Evolutionary conservation across 2,329 filamentous ascomycete genomes (phyloP).

Genomic region (Venturia effusa): DNA sequence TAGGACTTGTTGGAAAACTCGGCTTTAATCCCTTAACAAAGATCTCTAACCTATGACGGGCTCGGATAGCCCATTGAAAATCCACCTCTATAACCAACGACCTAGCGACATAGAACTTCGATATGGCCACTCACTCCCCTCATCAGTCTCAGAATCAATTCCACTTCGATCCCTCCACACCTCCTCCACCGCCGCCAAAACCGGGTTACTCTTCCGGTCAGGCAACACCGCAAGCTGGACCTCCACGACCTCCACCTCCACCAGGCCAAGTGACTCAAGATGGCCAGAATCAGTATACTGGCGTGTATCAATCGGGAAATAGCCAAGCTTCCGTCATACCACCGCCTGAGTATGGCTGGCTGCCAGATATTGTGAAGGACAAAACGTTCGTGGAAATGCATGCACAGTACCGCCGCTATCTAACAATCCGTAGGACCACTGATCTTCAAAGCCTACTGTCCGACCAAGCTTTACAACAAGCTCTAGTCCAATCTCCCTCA

Average conservation of each 20-base stretch:
- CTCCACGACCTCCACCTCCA: slow-evolving; percentile 35
- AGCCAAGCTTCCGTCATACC: slow-evolving; percentile 14
- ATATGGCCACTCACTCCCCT: slow-evolving; percentile 28
- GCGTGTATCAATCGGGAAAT: slow-evolving; percentile 13
- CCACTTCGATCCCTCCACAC: slow-evolving; percentile 33
- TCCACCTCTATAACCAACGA: no score
- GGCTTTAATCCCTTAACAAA: no score
- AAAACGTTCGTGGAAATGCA: slow-evolving; percentile 55
- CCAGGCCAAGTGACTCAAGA: slow-evolving; percentile 21
- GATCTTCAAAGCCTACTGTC: slow-evolving; percentile 63
- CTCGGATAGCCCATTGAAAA: no score
- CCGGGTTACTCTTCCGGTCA: slow-evolving; percentile 31
- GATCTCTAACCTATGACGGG: no score
- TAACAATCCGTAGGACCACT: slow-evolving; percentile 48
- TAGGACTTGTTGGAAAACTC: no score
- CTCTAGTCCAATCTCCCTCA: slow-evolving; percentile 57
- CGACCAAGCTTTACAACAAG: slow-evolving; percentile 54
- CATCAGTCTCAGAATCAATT: slow-evolving; percentile 26
- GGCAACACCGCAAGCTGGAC: slow-evolving; percentile 31
- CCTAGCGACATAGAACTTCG: neutral
- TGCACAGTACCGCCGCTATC: slow-evolving; percentile 15
- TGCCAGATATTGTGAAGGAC: slow-evolving; percentile 65
- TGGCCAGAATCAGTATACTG: slow-evolving; percentile 16
- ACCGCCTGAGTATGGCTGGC: slow-evolving; percentile 54
- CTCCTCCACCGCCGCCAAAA: slow-evolving; percentile 37